A percentile compares a stretch with the other conserved stretches of the same genome.
These are phyloP conservation scores for Dictyostelium purpureum DNA, from an alignment of 78 protist genomes.

Conservation along the genomic window DNA sequence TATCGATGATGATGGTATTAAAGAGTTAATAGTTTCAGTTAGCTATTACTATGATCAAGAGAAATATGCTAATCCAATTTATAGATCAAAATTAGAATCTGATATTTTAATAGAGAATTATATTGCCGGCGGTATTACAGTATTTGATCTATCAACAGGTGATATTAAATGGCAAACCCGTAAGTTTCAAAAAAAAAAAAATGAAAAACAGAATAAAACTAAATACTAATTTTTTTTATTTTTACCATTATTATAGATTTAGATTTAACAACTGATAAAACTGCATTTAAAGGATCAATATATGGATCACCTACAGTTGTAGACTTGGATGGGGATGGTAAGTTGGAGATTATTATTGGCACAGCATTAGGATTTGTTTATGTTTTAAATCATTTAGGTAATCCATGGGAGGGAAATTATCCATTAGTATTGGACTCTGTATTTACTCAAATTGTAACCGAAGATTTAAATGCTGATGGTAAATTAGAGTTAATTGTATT, in stretches of 20 bases:
- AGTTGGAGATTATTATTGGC: constrained; percentile 81
- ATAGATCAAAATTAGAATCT: background rate
- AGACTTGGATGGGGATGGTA: constrained; percentile 88
- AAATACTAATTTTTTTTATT: too few relatives aligned
- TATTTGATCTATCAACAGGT: constrained; percentile 50
- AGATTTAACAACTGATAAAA: constrained; percentile 73
- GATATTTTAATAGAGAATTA: constrained; percentile 67
- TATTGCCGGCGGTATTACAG: constrained; percentile 90
- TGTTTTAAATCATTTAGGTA: constrained; percentile 75
- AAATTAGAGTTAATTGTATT: constrained; percentile 80
- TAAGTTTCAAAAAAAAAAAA: too few relatives aligned
- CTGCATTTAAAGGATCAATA: constrained; percentile 70
- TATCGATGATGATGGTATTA: constrained; percentile 87
- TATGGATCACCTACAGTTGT: constrained; percentile 89
- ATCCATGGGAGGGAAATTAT: constrained; percentile 22
- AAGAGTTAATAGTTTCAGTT: constrained; percentile 86
- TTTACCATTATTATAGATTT: too few relatives aligned
- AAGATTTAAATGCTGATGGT: constrained; percentile 92
- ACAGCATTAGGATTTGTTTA: constrained; percentile 82
- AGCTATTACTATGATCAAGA: constrained; percentile 87
- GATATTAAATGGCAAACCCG: constrained; percentile 71
- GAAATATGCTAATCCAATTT: constrained; percentile 17
- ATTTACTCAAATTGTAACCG: constrained; percentile 76
- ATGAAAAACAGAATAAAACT: background rate
- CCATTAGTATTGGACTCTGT: constrained; percentile 90